Percentiles rank a stretch among this genome's conserved stretches.
Evolutionary conservation across 2,329 filamentous ascomycete genomes (phyloP).

Genomic region (Trematosphaeria pertusa): DNA sequence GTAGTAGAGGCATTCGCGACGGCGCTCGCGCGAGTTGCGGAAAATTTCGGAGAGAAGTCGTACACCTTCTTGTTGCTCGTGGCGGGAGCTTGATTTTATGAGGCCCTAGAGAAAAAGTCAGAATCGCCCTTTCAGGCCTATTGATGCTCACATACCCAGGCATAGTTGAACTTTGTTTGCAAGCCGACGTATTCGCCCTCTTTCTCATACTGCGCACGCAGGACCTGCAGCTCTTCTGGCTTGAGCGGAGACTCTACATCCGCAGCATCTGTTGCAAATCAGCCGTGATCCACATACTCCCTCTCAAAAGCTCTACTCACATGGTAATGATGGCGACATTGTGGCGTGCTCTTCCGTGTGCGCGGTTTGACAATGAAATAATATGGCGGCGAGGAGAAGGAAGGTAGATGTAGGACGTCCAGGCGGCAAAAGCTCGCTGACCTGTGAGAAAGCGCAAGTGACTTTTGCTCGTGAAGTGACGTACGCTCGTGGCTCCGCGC

Average conservation of each 20-base stretch:
- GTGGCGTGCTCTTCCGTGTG: neutral
- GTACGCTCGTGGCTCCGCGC: conserved; percentile 33
- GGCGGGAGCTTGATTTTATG: conserved; percentile 85
- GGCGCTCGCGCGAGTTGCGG: conserved; percentile 87
- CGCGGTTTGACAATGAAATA: no score
- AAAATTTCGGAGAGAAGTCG: conserved; percentile 96
- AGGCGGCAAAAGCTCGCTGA: conserved; percentile 20
- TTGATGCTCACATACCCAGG: conserved; percentile 88
- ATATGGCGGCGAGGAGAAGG: no score
- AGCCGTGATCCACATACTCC: no score
- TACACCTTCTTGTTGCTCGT: conserved; percentile 93
- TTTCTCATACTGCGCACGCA: conserved; percentile 94
- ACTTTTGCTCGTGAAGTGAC: conserved; percentile 31
- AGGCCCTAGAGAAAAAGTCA: conserved; percentile 83
- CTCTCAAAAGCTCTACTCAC: no score
- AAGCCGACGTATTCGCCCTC: conserved; percentile 96
- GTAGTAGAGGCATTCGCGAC: conserved; percentile 98
- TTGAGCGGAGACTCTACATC: conserved; percentile 97
- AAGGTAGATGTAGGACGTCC: conserved; percentile 3
- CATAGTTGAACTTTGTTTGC: conserved; percentile 99
- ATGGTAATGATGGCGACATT: conserved; percentile 48
- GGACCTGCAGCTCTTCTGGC: conserved; percentile 87
- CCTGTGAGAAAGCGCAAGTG: conserved; percentile 29
- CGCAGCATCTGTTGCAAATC: conserved; percentile 76
- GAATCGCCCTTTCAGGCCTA: no score